A percentile compares a stretch with the other conserved stretches of the same genome.
These are phyloP conservation scores for Fusarium napiforme DNA, from an alignment of 2,329 filamentous ascomycete genomes.

Conservation along the genomic window DNA sequence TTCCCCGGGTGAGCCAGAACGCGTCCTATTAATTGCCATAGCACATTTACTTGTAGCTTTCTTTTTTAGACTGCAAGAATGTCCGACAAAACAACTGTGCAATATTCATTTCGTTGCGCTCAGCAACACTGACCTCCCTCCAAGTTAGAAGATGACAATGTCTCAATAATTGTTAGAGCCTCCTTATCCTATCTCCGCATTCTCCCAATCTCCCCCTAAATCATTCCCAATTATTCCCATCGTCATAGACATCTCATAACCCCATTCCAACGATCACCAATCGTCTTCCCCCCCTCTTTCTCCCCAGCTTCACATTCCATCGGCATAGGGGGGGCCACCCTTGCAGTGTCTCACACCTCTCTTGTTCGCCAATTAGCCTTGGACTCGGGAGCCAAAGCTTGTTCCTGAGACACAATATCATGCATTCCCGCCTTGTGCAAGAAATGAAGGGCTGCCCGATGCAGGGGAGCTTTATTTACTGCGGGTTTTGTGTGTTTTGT, in stretches of 20 bases:
- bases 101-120: not conserved
- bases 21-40: not conserved
- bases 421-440: not conserved
- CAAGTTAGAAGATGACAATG: no score
- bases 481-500: no score
- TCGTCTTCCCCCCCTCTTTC: not conserved
- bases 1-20: not conserved
- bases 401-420: not conserved
- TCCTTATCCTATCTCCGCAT: not conserved
- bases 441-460: not conserved
- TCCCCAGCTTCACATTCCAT: not conserved
- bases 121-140: no score
- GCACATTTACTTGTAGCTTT: accelerated
- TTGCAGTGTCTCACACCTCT: conserved; percentile 1
- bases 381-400: not conserved
- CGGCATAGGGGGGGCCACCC: not conserved
- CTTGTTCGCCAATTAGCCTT: not conserved
- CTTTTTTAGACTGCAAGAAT: accelerated
- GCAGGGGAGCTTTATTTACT: not conserved
- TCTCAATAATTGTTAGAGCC: not conserved
- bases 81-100: accelerated
- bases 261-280: not conserved
- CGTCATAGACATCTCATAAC: not conserved
- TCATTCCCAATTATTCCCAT: not conserved
- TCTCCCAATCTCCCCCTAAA: not conserved